Evolutionary conservation across 768 basidiomycete species (phyloP), one percentile per base, ranked within the genome.

Genomic region (Lactarius vividus): DNA sequence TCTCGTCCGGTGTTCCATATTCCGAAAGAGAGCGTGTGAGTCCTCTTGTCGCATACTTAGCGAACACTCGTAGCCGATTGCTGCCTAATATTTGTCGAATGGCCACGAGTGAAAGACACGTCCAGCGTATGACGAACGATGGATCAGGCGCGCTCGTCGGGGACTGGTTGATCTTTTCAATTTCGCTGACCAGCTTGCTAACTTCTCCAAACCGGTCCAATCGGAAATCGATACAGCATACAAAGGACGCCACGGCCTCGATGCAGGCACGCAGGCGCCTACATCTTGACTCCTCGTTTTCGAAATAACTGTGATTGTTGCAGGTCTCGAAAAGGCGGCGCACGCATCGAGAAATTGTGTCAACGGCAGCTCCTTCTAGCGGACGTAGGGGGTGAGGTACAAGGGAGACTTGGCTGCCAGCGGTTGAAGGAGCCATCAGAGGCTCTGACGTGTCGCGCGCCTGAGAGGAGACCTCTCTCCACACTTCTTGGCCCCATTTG

Each of bases 51-150:
- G 29, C 65, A 5, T 44, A 33, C 39, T 10, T 9, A 0, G 65
- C 61, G 5, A 13, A 31, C 5, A 3, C 33, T 8, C 15, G 26
- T 20, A 53, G 2, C 4, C 3, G 29, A 4, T 13, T 37, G 9
- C n/a, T 29, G 15, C 8, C 20, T 35, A 63, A 1, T 40, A 15
- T 52, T 33, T 29, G 31, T 7, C 35, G 42, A 57, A 37, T 37
- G 15, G 11, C 56, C 44, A 63, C 18, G 44, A 57, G 56, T 11
- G 57, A 44, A 20, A 63, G 56, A 44, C 62, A 63, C 11, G 62
- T 57, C 42, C 62, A 46, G n/a, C 31, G 62, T 3, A 42, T 10
- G 33, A 26, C 15, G 56, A 57, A 57, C 6, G 44, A 28, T 35
- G 9, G 4, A 40, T 63, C 7, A 0, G 55, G 15, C 1, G 33